Evolutionary conservation across 2,329 filamentous ascomycete genomes (phyloP).

Genomic region (Elsinoe fawcettii): DNA sequence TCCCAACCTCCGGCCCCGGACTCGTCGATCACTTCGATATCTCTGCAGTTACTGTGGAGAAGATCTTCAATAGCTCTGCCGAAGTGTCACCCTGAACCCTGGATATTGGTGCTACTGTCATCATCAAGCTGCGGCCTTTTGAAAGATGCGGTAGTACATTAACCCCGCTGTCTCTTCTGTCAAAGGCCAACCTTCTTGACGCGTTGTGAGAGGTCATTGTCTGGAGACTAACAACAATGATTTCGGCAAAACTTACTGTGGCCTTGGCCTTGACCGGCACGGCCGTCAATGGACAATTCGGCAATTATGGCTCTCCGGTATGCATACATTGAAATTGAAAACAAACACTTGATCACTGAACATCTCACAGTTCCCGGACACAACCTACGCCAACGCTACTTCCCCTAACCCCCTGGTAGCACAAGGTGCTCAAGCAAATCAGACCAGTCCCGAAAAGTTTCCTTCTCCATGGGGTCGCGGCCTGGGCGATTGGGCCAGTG

Average conservation of each 20-base stretch:
- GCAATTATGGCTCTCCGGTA: constrained; percentile 18
- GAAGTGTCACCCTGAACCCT: constrained; percentile 7
- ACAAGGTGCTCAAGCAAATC: constrained; percentile 22
- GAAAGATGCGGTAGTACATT: background rate
- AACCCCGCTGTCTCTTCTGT: background rate
- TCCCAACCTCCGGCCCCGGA: background rate
- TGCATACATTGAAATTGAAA: too few species aligned
- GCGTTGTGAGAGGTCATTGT: background rate
- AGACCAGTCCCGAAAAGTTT: constrained; percentile 22
- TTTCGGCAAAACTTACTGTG: background rate
- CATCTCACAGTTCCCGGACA: constrained; percentile 21
- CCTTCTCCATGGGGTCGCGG: constrained; percentile 26
- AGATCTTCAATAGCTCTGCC: constrained; percentile 11
- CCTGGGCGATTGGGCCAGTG: constrained; percentile 25
- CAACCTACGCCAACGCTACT: constrained; percentile 24
- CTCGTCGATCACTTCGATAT: background rate
- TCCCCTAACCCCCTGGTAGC: constrained; percentile 23
- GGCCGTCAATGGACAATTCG: constrained; percentile 18
- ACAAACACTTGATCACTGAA: background rate
- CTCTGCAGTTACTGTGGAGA: background rate
- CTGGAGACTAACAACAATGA: background rate
- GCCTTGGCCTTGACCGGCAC: constrained; percentile 3
- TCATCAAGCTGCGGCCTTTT: background rate
- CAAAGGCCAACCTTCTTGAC: background rate
- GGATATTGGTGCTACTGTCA: background rate